Percentiles rank a stretch among this genome's conserved stretches.
These are phyloP conservation scores for Przewalskia tangutica DNA, from an alignment of 257 asterid species.

Conservation along the genomic window DNA sequence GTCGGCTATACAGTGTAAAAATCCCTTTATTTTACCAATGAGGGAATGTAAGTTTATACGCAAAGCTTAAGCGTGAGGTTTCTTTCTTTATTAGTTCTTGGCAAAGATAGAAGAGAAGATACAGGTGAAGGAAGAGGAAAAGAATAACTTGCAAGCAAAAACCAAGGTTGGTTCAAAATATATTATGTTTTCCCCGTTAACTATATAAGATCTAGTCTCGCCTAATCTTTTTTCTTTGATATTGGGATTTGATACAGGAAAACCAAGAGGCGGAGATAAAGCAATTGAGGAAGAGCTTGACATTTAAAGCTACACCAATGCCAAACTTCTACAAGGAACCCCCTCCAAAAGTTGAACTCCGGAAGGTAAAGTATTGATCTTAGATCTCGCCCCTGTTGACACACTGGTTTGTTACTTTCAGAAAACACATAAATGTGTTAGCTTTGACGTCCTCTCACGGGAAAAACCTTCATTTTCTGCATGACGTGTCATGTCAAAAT, in stretches of 20 bases:
- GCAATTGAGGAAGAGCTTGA: constrained; percentile 66
- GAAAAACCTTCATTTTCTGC: background rate
- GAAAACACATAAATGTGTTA: background rate
- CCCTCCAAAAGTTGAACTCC: constrained; percentile 65
- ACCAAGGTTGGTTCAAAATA: constrained; percentile 45
- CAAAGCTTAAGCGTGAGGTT: background rate
- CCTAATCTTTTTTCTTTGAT: background rate
- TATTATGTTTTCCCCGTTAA: background rate
- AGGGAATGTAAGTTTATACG: background rate
- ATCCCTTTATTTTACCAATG: background rate
- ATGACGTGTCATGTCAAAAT: background rate
- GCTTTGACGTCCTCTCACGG: background rate
- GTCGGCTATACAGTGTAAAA: too few species aligned
- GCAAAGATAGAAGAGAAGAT: constrained; percentile 80
- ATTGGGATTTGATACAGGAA: constrained; percentile 36
- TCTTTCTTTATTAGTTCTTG: constrained; percentile 42
- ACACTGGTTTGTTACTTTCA: background rate
- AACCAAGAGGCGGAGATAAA: constrained; percentile 69
- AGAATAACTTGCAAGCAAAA: constrained; percentile 51
- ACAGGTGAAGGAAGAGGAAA: constrained; percentile 70
- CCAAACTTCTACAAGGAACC: constrained; percentile 89
- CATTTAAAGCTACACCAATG: constrained; percentile 86
- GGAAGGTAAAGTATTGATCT: constrained; percentile 39
- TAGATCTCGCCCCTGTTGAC: background rate
- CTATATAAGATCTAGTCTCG: background rate